Percentiles rank a stretch among this genome's conserved stretches.
Evolutionary conservation across 768 basidiomycete genomes (phyloP).

Genomic region (Imleria badia): DNA sequence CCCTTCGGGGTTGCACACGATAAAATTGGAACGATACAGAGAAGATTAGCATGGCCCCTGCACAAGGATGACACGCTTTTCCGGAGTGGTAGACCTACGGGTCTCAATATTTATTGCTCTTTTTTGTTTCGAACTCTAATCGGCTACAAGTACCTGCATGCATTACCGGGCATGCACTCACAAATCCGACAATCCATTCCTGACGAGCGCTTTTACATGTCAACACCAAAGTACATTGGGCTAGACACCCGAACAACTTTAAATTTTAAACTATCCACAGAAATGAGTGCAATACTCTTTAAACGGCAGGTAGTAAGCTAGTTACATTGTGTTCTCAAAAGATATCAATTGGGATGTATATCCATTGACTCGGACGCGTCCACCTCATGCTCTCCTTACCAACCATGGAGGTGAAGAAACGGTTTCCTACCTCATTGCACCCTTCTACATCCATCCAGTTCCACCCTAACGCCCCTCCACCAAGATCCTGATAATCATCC

Average conservation of each 20-base stretch:
- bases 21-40: conserved; percentile 99
- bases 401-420: conserved; percentile 13
- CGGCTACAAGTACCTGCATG: too few relatives aligned
- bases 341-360: background rate
- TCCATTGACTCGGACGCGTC: conserved; percentile 17
- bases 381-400: conserved; percentile 1
- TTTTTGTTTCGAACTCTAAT: background rate
- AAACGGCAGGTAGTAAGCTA: too few relatives aligned
- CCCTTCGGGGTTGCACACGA: conserved; percentile 93
- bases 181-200: too few relatives aligned
- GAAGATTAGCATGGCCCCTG: conserved; percentile 99
- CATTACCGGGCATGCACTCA: too few relatives aligned
- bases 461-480: conserved; percentile 24
- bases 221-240: too few relatives aligned
- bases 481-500: conserved; percentile 12
- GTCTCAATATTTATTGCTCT: conserved; percentile 40
- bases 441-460: conserved; percentile 19
- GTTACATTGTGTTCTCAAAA: too few relatives aligned
- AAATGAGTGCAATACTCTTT: too few relatives aligned
- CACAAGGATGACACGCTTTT: conserved; percentile 99
- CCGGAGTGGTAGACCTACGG: conserved; percentile 76
- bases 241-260: too few relatives aligned
- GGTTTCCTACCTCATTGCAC: conserved; percentile 3
- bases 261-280: too few relatives aligned
- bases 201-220: too few relatives aligned